Conservation (phyloP, 1,139 yeast genomes). For the Yarrowia galli region DNA sequence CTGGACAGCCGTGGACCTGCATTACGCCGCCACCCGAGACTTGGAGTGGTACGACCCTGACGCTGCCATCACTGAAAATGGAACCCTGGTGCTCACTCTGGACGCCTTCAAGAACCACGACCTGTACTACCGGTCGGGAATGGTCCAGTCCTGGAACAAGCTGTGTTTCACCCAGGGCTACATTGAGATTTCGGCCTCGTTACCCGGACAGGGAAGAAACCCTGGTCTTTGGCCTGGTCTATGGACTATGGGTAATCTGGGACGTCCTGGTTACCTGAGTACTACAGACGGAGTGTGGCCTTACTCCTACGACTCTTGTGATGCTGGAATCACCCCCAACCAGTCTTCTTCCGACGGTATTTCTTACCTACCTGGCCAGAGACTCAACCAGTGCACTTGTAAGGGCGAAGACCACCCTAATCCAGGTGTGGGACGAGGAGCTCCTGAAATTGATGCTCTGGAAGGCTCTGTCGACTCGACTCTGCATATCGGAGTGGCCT, state of each 20-base stretch:
- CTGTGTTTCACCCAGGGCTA: conserved; percentile 80
- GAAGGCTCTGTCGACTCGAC: conserved; percentile 70
- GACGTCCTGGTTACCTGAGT: conserved; percentile 81
- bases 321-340: conserved; percentile 87
- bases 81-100: conserved; percentile 67
- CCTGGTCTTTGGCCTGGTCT: conserved; percentile 90
- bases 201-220: conserved; percentile 73
- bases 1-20: conserved; percentile 76
- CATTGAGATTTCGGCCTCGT: conserved; percentile 69
- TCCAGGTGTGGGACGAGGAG: conserved; percentile 81
- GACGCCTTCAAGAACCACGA: conserved; percentile 78
- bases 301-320: conserved; percentile 77
- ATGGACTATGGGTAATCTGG: conserved; percentile 88
- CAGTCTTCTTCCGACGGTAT: conserved; percentile 85
- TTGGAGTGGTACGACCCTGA: conserved; percentile 91
- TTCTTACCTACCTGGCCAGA: conserved; percentile 79
- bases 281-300: conserved; percentile 91
- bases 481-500: conserved; percentile 63
- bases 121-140: conserved; percentile 78
- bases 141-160: conserved; percentile 86
- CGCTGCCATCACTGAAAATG: conserved; percentile 72
- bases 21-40: conserved; percentile 82
- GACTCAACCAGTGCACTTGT: conserved; percentile 72
- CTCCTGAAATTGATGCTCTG: conserved; percentile 85
- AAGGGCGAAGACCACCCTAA: conserved; percentile 80